These are phyloP conservation scores for Xylariomycetidae sp. DNA, from an alignment of 2,329 filamentous ascomycete genomes.

Conservation along the genomic window DNA sequence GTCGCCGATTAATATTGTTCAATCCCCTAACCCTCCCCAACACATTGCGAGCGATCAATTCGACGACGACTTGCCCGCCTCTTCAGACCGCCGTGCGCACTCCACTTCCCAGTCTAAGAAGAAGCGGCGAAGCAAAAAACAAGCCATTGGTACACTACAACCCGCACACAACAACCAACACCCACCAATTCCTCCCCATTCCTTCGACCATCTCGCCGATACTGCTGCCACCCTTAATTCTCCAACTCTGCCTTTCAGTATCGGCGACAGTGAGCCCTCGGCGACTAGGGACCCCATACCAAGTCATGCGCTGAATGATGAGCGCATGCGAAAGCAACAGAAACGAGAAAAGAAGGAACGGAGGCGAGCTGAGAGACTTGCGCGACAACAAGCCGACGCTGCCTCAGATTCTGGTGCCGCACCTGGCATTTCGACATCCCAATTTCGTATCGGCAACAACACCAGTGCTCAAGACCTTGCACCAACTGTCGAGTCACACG, in stretches of 20 bases:
- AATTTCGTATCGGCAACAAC: slow-evolving; percentile 4
- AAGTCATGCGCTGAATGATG: neutral
- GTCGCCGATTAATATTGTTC: too few relatives aligned
- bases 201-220: slow-evolving; percentile 2
- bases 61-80: slow-evolving; percentile 1
- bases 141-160: slow-evolving; percentile 8
- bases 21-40: too few relatives aligned
- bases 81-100: slow-evolving; percentile 1
- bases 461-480: too few relatives aligned
- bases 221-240: slow-evolving; percentile 1
- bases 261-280: neutral
- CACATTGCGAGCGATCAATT: too few relatives aligned
- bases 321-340: slow-evolving; percentile 4
- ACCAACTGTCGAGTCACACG: too few relatives aligned
- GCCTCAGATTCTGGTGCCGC: too few relatives aligned
- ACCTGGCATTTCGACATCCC: slow-evolving; percentile 1
- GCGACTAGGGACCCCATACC: slow-evolving; percentile 1
- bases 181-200: slow-evolving; percentile 1
- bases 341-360: slow-evolving; percentile 11
- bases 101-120: slow-evolving; percentile 14
- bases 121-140: slow-evolving; percentile 31
- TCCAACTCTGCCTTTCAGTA: neutral
- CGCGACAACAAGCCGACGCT: slow-evolving; percentile 3
- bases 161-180: slow-evolving; percentile 1
- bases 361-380: slow-evolving; percentile 10